Evolutionary conservation across 169 alveolate genomes (phyloP).

Genomic region (Cyclospora cayetanensis): DNA sequence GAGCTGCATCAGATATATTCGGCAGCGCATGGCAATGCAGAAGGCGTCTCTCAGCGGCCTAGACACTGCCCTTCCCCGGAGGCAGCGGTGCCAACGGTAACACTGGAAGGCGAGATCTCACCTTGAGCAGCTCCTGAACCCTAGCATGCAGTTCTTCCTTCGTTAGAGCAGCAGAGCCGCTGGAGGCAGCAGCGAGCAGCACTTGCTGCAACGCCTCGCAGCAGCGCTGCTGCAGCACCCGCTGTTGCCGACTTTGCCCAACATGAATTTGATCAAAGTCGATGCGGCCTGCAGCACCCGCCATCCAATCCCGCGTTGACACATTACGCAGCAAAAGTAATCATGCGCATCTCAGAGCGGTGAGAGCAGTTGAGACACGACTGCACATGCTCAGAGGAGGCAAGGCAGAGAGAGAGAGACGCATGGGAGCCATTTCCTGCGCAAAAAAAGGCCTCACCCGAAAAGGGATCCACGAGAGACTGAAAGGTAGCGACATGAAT

Average conservation of each 20-base stretch:
- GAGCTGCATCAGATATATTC: neutral
- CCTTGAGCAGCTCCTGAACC: slow-evolving; percentile 43
- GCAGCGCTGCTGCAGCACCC: slow-evolving; percentile 55
- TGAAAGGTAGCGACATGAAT: slow-evolving; percentile 98
- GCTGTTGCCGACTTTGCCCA: slow-evolving; percentile 70
- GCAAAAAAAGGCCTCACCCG: slow-evolving; percentile 93
- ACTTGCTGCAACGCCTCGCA: slow-evolving; percentile 53
- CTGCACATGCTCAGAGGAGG: neutral
- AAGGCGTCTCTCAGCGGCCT: neutral
- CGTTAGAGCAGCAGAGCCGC: neutral
- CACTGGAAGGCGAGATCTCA: slow-evolving; percentile 3
- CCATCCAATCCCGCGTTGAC: no score
- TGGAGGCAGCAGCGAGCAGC: slow-evolving; percentile 41
- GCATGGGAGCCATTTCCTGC: no score
- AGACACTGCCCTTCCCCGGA: neutral
- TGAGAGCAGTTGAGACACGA: no score
- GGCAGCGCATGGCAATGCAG: no score
- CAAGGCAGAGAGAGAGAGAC: neutral
- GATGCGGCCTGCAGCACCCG: slow-evolving; percentile 40
- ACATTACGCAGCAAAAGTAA: no score
- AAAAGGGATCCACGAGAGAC: slow-evolving; percentile 98
- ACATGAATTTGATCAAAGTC: slow-evolving; percentile 66
- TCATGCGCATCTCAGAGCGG: no score
- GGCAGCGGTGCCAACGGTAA: neutral
- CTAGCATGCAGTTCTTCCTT: slow-evolving; percentile 3